phyloP scores from a whole-genome alignment of 495 filamentous ascomycete species.

The Penicillium canescens region DNA sequence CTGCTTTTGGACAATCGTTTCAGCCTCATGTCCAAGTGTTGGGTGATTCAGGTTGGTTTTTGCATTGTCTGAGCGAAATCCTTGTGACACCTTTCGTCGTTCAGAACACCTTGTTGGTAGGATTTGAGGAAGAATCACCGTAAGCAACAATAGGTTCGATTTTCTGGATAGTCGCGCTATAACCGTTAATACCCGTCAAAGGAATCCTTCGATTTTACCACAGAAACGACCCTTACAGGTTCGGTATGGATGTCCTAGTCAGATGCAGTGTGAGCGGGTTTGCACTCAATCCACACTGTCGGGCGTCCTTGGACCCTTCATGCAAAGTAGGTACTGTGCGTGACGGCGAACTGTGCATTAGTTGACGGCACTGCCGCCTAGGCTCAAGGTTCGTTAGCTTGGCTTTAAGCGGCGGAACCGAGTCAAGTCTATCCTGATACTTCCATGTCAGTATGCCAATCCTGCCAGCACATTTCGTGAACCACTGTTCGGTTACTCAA shows the following conservation, averaged over 20 bases:
- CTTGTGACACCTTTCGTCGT: conserved; percentile 8
- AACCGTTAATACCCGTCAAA: conserved; percentile 11
- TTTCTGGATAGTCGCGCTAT: conserved; percentile 18
- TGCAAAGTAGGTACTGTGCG: conserved; percentile 24
- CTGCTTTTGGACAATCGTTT: not conserved
- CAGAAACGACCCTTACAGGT: not conserved
- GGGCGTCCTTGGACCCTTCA: conserved; percentile 27
- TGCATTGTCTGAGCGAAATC: not conserved
- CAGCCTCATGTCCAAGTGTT: not conserved
- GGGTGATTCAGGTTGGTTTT: not conserved
- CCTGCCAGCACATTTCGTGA: conserved; percentile 11
- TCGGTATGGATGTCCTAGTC: conserved; percentile 1
- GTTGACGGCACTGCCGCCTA: conserved; percentile 21
- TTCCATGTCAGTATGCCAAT: conserved; percentile 11
- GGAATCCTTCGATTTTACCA: conserved; percentile 1
- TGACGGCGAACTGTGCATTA: conserved; percentile 21
- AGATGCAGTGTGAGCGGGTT: conserved; percentile 13
- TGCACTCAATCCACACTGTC: conserved; percentile 25
- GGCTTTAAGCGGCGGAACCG: conserved; percentile 17
- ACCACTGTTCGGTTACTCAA: conserved; percentile 22
- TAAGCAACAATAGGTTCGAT: not conserved
- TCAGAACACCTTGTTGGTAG: not conserved
- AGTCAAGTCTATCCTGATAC: conserved; percentile 20
- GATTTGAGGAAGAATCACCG: not conserved
- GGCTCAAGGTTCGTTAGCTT: conserved; percentile 24